phyloP scores from a whole-genome alignment of 768 basidiomycete species.

The Russula sp. region DNA sequence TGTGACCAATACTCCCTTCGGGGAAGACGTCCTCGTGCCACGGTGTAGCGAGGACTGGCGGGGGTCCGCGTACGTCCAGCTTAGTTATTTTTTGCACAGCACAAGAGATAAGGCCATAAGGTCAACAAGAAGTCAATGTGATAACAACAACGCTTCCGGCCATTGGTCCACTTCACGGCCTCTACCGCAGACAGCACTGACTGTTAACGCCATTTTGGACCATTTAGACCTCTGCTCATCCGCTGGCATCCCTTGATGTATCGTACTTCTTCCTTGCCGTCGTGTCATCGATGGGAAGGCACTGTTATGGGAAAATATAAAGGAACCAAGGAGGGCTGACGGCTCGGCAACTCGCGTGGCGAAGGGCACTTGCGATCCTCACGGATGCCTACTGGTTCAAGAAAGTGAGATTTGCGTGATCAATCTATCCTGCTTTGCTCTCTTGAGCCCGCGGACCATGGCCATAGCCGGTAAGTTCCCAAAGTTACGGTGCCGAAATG shows the following conservation, averaged over 20 bases:
- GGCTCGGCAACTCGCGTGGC: slow-evolving; percentile 23
- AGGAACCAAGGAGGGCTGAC: slow-evolving; percentile 6
- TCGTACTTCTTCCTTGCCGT: background rate
- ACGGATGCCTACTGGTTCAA: background rate
- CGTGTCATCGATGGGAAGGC: slow-evolving; percentile 1
- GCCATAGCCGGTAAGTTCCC: slow-evolving; percentile 4
- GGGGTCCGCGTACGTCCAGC: background rate
- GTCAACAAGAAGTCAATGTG: background rate
- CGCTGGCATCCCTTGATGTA: background rate
- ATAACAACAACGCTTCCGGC: background rate
- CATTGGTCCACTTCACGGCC: background rate
- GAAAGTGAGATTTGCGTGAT: slow-evolving; percentile 17
- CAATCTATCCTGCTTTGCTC: slow-evolving; percentile 12
- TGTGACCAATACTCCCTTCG: background rate
- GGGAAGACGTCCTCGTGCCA: background rate
- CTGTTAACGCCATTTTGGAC: background rate
- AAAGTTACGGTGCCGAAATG: background rate
- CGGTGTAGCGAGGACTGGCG: background rate
- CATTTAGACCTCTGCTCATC: background rate
- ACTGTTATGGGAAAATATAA: background rate
- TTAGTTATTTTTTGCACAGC: background rate
- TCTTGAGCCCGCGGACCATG: slow-evolving; percentile 7
- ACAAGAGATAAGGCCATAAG: slow-evolving; percentile 1
- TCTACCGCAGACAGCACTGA: background rate
- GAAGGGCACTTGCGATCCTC: background rate